These are phyloP conservation scores for Curvularia spicifera DNA, from an alignment of 2,329 filamentous ascomycete species.

Conservation along the genomic window DNA sequence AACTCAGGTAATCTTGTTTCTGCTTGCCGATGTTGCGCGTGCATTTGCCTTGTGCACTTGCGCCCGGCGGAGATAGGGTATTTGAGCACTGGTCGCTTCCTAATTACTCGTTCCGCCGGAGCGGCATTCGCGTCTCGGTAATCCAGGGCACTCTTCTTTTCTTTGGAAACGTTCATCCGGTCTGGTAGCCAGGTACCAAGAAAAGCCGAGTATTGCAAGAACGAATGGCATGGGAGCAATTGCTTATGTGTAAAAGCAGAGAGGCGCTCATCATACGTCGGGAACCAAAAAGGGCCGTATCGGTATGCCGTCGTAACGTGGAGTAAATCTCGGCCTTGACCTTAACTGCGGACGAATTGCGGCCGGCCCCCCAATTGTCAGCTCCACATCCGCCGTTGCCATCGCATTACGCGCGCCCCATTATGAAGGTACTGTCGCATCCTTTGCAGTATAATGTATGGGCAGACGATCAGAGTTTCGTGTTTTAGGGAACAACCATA, in stretches of 20 bases:
- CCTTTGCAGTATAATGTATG: conserved; percentile 27
- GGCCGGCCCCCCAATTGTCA: conserved; percentile 32
- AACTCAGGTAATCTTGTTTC: not conserved
- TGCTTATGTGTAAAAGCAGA: not conserved
- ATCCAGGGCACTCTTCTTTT: not conserved
- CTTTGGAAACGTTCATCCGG: not conserved
- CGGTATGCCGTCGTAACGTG: conserved; percentile 6
- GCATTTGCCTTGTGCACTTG: conserved; percentile 20
- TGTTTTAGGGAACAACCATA: conserved; percentile 1
- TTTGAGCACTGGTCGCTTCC: conserved; percentile 18
- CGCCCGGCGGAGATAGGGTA: conserved; percentile 28
- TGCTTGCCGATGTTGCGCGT: conserved; percentile 7
- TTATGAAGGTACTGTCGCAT: conserved; percentile 44
- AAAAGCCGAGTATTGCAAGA: not conserved
- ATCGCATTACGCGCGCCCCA: conserved; percentile 35
- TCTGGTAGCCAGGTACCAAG: not conserved
- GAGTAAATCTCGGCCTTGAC: conserved; percentile 17
- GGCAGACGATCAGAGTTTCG: conserved; percentile 16
- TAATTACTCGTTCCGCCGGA: conserved; percentile 9
- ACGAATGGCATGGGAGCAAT: not conserved
- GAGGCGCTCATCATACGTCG: not conserved
- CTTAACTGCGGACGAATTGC: conserved; percentile 38
- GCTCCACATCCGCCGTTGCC: conserved; percentile 34
- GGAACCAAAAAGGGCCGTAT: not conserved
- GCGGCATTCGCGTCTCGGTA: conserved; percentile 4